These are phyloP conservation scores for Solanum chiquidenum DNA, from an alignment of 257 asterid genomes.

Conservation along the genomic window DNA sequence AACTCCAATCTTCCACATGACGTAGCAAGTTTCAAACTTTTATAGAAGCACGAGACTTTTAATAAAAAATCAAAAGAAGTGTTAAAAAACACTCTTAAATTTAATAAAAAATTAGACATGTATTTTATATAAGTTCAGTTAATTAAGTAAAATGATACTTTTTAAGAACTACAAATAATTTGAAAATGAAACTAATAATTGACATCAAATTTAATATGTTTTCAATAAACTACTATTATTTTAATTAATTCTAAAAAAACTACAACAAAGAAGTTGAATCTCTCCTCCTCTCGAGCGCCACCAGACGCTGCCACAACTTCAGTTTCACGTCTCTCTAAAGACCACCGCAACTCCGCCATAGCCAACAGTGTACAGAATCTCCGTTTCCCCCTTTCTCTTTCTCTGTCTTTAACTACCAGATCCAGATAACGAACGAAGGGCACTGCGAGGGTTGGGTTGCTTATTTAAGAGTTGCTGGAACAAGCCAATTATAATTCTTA, in stretches of 20 bases:
- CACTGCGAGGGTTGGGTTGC: not conserved
- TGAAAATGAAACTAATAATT: too few species aligned
- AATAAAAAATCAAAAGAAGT: too few species aligned
- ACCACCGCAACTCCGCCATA: not conserved
- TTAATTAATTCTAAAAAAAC: too few species aligned
- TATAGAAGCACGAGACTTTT: too few species aligned
- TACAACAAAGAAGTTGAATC: not conserved
- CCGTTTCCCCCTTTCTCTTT: not conserved
- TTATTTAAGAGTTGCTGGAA: not conserved
- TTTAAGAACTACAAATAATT: too few species aligned
- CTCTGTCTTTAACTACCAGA: not conserved
- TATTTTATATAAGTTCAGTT: too few species aligned
- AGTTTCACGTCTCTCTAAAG: not conserved
- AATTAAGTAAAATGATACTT: too few species aligned
- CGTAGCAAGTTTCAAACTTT: too few species aligned
- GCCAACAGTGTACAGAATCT: not conserved
- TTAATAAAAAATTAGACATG: too few species aligned
- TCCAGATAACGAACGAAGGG: not conserved
- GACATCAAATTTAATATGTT: too few species aligned
- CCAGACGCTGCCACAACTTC: not conserved
- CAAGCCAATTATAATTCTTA: not conserved
- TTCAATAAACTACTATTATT: too few species aligned
- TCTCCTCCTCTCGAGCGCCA: not conserved
- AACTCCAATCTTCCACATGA: accelerated
- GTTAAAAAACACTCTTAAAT: too few species aligned